These are phyloP conservation scores for Nemania sp. DNA, from an alignment of 2,329 filamentous ascomycete genomes.

Conservation along the genomic window DNA sequence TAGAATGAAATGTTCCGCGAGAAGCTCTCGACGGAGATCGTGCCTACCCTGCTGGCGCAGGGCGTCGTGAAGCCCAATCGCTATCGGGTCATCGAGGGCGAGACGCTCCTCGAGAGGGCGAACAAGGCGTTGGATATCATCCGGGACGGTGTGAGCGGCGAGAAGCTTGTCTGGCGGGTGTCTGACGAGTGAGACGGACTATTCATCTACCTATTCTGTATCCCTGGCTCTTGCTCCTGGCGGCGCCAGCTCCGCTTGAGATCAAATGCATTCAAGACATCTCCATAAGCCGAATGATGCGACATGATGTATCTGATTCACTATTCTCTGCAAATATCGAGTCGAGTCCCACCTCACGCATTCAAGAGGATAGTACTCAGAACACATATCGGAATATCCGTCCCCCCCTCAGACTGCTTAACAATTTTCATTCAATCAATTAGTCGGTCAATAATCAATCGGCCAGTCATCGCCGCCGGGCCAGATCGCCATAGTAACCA, in stretches of 20 bases:
- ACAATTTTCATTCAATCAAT: too few relatives aligned
- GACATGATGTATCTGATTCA: too few relatives aligned
- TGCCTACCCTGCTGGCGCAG: conserved; percentile 52
- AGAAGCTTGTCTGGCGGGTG: conserved; percentile 47
- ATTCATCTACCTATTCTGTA: too few relatives aligned
- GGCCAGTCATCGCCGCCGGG: background rate
- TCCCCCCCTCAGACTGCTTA: too few relatives aligned
- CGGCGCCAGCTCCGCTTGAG: too few relatives aligned
- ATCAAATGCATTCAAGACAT: too few relatives aligned
- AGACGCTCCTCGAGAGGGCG: conserved; percentile 45
- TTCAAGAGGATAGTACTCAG: too few relatives aligned
- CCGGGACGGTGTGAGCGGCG: conserved; percentile 47
- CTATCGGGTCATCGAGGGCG: conserved; percentile 48
- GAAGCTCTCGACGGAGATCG: conserved; percentile 58
- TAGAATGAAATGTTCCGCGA: conserved; percentile 61
- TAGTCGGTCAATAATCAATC: background rate
- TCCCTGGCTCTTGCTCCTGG: background rate
- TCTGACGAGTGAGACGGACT: conserved; percentile 26
- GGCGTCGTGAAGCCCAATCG: conserved; percentile 48
- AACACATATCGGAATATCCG: too few relatives aligned
- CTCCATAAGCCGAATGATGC: too few relatives aligned
- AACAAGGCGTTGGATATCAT: conserved; percentile 45
- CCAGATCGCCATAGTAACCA: background rate
- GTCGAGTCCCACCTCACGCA: too few relatives aligned
- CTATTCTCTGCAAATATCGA: too few relatives aligned